Conservation (phyloP, 768 basidiomycete species). For the Pulveroboletus sp. region DNA sequence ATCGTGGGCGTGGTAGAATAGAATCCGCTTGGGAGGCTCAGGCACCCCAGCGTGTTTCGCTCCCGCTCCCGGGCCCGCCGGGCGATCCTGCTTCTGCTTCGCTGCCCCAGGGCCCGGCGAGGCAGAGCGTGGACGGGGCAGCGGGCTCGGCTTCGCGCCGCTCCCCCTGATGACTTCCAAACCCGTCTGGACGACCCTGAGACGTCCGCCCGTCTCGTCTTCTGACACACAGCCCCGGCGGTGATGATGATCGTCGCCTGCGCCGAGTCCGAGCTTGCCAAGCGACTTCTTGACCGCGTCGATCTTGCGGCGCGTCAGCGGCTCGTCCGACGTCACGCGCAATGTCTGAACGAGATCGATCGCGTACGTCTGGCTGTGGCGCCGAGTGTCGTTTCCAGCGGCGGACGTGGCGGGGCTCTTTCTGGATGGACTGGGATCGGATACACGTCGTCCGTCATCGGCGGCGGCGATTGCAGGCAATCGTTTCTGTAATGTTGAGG, state of each 20-base stretch:
- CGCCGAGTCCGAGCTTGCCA: conserved; percentile 18
- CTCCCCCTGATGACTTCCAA: conserved; percentile 21
- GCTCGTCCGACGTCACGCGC: conserved; percentile 27
- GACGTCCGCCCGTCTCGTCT: conserved; percentile 18
- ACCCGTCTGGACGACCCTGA: conserved; percentile 28
- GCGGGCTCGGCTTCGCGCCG: conserved; percentile 5
- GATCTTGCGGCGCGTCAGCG: conserved; percentile 24
- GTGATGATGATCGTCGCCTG: conserved; percentile 19
- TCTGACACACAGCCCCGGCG: conserved; percentile 29
- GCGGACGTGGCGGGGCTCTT: not conserved
- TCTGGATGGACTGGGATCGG: conserved; percentile 10
- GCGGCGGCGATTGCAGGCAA: conserved; percentile 2
- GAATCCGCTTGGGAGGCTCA: conserved; percentile 24
- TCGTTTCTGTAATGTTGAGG: conserved; percentile 20
- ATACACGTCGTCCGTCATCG: not conserved
- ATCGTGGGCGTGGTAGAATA: conserved; percentile 31
- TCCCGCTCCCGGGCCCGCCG: not conserved
- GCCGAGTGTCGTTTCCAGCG: not conserved
- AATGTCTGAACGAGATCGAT: conserved; percentile 31
- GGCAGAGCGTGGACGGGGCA: conserved; percentile 21
- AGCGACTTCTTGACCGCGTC: conserved; percentile 31
- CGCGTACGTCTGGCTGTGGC: conserved; percentile 19
- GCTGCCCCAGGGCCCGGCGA: conserved; percentile 13
- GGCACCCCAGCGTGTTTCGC: not conserved
- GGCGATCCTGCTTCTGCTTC: conserved; percentile 10